These are phyloP conservation scores for Trametes cubensis DNA, from an alignment of 768 basidiomycete species.

Conservation along the genomic window DNA sequence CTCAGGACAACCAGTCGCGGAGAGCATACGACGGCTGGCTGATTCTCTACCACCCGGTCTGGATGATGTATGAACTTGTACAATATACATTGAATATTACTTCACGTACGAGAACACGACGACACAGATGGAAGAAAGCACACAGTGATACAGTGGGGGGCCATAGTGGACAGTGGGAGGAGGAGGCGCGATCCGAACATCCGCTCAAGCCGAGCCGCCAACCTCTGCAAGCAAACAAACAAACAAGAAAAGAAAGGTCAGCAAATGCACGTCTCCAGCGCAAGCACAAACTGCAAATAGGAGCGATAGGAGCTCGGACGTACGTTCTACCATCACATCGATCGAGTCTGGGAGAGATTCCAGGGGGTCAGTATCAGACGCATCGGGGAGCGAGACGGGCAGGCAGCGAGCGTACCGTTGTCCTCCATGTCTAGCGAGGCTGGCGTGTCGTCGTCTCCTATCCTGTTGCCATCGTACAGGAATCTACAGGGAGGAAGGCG, in stretches of 20 bases:
- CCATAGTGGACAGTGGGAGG: not conserved
- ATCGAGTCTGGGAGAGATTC: slow-evolving; percentile 66
- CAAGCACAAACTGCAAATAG: too few relatives aligned
- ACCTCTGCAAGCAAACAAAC: slow-evolving; percentile 30
- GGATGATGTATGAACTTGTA: slow-evolving; percentile 15
- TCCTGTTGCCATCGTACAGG: slow-evolving; percentile 86
- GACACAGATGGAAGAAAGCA: slow-evolving; percentile 9
- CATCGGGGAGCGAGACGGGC: not conserved
- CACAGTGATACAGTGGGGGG: slow-evolving; percentile 17
- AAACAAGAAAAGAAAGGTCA: slow-evolving; percentile 7
- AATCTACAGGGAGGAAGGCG: slow-evolving; percentile 55
- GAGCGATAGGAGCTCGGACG: slow-evolving; percentile 35
- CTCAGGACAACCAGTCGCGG: not conserved
- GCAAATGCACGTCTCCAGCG: too few relatives aligned
- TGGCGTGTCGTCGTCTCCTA: slow-evolving; percentile 90
- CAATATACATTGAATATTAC: slow-evolving; percentile 26
- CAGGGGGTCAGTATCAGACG: not conserved
- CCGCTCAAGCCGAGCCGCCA: slow-evolving; percentile 32
- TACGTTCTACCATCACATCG: slow-evolving; percentile 97
- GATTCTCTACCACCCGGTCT: not conserved
- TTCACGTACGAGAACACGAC: slow-evolving; percentile 25
- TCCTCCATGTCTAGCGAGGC: slow-evolving; percentile 85
- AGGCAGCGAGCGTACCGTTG: slow-evolving; percentile 56
- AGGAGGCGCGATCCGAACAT: not conserved
- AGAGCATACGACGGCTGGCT: not conserved